Percentiles rank a stretch among this genome's conserved stretches.
Conservation (phyloP, 1,139 yeast genomes). For the Groenewaldozyma sp. region DNA sequence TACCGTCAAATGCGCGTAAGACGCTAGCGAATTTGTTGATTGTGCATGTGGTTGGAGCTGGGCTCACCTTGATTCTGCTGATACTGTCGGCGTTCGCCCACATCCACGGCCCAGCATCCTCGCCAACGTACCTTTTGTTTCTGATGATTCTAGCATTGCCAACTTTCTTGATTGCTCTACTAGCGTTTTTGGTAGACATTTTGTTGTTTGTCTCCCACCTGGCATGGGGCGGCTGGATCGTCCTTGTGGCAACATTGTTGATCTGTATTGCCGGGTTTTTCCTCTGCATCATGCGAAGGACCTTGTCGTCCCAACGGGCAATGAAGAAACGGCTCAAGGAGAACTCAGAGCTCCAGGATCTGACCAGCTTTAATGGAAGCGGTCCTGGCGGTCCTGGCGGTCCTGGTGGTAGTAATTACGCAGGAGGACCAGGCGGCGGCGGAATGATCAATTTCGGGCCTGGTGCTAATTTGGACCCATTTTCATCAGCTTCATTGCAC, state of each 20-base stretch:
- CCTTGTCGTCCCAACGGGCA: conserved; percentile 40
- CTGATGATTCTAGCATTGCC: conserved; percentile 38
- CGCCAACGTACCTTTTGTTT: conserved; percentile 31
- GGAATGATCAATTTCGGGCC: conserved; percentile 2
- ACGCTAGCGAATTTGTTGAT: conserved; percentile 63
- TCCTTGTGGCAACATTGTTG: conserved; percentile 38
- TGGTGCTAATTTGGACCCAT: too few species aligned
- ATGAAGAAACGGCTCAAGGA: conserved; percentile 24
- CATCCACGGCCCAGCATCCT: conserved; percentile 30
- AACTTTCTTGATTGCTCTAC: conserved; percentile 39
- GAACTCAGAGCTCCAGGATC: conserved; percentile 19
- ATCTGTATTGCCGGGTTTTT: conserved; percentile 35
- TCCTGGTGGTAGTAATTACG: too few species aligned
- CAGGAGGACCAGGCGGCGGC: neutral
- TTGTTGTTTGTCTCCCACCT: conserved; percentile 44
- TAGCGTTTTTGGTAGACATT: conserved; percentile 48
- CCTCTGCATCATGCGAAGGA: conserved; percentile 44
- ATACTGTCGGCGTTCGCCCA: conserved; percentile 33
- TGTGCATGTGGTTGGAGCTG: conserved; percentile 76
- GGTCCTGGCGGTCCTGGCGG: too few species aligned
- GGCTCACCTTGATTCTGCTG: conserved; percentile 51
- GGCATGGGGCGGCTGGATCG: conserved; percentile 48
- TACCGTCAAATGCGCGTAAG: conserved; percentile 51
- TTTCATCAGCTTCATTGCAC: too few species aligned
- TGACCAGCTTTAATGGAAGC: conserved; percentile 12